phyloP scores from a whole-genome alignment of 2,329 filamentous ascomycete genomes.

The Aspergillus tanneri region DNA sequence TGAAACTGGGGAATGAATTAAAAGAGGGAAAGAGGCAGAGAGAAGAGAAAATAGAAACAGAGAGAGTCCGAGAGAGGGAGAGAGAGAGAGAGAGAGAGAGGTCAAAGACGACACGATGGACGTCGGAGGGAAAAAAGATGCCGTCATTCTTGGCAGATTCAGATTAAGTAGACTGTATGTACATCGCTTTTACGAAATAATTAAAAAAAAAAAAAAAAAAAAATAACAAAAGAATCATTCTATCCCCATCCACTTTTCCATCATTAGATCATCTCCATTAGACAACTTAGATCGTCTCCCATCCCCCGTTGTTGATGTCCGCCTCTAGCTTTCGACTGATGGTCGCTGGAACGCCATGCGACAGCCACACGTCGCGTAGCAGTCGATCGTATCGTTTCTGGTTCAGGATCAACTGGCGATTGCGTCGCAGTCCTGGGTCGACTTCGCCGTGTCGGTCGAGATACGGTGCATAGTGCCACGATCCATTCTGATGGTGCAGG shows the following conservation, averaged over 20 bases:
- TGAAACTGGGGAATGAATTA: neutral
- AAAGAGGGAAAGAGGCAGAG: slow-evolving; percentile 3
- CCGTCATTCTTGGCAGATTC: slow-evolving; percentile 1
- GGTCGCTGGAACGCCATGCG: slow-evolving; percentile 80
- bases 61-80: neutral
- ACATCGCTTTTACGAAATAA: no score
- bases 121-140: neutral
- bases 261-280: neutral
- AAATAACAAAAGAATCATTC: neutral
- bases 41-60: neutral
- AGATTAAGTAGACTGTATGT: no score
- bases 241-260: neutral
- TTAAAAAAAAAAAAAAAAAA: slow-evolving; percentile 3
- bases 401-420: slow-evolving; percentile 86
- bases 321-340: slow-evolving; percentile 89
- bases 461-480: slow-evolving; percentile 85
- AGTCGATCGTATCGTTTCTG: slow-evolving; percentile 91
- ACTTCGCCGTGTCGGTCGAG: slow-evolving; percentile 95
- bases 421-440: slow-evolving; percentile 83
- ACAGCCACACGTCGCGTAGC: slow-evolving; percentile 80
- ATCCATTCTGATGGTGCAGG: slow-evolving; percentile 76
- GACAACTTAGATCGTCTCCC: slow-evolving; percentile 65
- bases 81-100: neutral
- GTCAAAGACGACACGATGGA: no score
- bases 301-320: slow-evolving; percentile 95